Base-by-base conservation (phyloP, 805 yeast species). In the Pichia paraexigua region DNA sequence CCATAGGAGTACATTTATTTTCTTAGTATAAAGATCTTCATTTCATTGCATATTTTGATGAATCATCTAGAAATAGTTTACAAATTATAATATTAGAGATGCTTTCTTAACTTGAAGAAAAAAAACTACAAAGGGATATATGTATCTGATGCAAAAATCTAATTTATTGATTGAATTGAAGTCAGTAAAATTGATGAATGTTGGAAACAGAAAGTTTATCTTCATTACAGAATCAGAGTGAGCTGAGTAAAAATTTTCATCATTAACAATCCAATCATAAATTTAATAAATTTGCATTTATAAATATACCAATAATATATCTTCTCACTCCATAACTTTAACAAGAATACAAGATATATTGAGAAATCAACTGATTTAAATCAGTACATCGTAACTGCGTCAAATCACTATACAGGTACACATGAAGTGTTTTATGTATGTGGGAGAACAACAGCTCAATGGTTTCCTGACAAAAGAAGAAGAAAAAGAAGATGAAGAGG, bases 171-270 rank as follows among this genome's bases (percentile, higher is more conserved):
- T 30, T 12, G 35, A 30, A 30, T 13, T 30, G 35, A 30, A 30
- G 35, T 30, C 35, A 30, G 35, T 30, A 30, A 57, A 59, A 48
- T 66, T 70, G 74, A 71, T 73, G 73, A 71, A 71, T 71, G 79
- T 75, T 75, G 78, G 78, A 70, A 68, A 64, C 53, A 68, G 72
- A 59, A 60, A 50, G 49, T 60, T 70, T 75, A 69, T 75, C 79
- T 74, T 78, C 79, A 75, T 71, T 69, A 73, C 63, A 47, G 51
- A 30, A 67, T 75, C 72, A 62, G 80, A 75, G 80, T 75, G 80
- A 75, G 80, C 80, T 75, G 80, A 75, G 80, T 72, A 30, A 63
- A 71, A 68, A 72, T 46, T 75, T 63, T 75, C 80, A 75, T 75
- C 80, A 73, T 67, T 61, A 71, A 65, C 64, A 51, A 47, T 42